Evolutionary conservation across 495 filamentous ascomycete species (phyloP), one percentile per base, ranked within the genome.

Genomic region (Tricharina praecox): DNA sequence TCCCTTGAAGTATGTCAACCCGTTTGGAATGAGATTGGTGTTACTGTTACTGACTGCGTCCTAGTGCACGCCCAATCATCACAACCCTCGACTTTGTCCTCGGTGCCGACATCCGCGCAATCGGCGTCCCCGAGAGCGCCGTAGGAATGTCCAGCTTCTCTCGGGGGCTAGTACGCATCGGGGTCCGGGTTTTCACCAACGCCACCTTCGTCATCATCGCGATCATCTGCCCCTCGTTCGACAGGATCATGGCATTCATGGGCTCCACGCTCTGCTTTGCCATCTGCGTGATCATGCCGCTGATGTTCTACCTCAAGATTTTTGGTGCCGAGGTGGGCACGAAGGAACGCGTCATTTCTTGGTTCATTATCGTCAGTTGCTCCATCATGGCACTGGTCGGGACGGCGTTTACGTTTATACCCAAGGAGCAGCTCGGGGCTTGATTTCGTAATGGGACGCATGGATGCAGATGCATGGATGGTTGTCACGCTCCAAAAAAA

Each of bases 161-260:
- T n/a, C 72, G 76, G 4, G 73, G 71, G 16, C 50, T 74, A 35
- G 51, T 79, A 50, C 77, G 79, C 61, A 61, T 73, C 39, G 50
- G 66, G 4, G 68, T 93, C 24, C 72, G 85, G 25, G 51, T 88
- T 1, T 40, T 72, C 16, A 66, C 67, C 15, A 70, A 75, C 20
- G 63, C 70, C 23, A 36, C 76, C 9, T 79, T 85, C 54, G 74
- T 84, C 33, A 47, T 75, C 5, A 68, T 83, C 53, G 73, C 86
- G 9, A 80, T 96, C 35, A 58, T 88, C 4, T 83, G 93, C 57
- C 90, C 90, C 11, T 71, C 73, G 0, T 97, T 96, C 56, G 90
- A 97, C 59, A 74, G 76, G 46, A 87, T 97, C 56, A 94, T 95
- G 86, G 81, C 82, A 24, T 79, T 97, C 49, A 74, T 95, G 67